Evolutionary conservation across 805 yeast genomes (phyloP).

Genomic region (Ogataea zsoltii): DNA sequence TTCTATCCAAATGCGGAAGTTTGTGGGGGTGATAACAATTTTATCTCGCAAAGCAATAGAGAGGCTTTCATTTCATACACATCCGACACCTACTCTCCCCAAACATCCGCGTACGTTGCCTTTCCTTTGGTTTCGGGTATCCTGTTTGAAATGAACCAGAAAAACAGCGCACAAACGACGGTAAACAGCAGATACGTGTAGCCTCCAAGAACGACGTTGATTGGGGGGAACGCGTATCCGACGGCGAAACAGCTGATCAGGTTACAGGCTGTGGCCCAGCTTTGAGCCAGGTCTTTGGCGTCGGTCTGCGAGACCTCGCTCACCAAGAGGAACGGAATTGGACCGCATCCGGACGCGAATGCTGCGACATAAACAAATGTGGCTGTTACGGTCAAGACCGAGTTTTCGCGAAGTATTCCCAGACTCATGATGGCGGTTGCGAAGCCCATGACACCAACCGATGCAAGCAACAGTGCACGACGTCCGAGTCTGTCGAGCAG

Average conservation of each 20-base stretch:
- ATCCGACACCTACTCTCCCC: constrained; percentile 47
- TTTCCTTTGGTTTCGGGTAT: constrained; percentile 82
- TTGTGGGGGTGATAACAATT: not conserved
- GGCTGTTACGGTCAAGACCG: constrained; percentile 57
- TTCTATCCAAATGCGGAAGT: not conserved
- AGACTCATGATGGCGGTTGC: constrained; percentile 62
- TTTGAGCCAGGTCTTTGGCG: constrained; percentile 85
- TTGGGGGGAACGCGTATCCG: constrained; percentile 78
- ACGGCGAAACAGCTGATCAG: constrained; percentile 88
- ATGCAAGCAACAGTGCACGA: constrained; percentile 64
- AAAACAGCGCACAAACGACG: constrained; percentile 50
- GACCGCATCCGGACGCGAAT: constrained; percentile 93
- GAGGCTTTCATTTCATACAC: no score
- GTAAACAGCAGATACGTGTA: constrained; percentile 76
- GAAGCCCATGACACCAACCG: constrained; percentile 68
- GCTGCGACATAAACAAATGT: constrained; percentile 75
- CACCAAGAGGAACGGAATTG: constrained; percentile 87
- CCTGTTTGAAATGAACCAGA: constrained; percentile 42
- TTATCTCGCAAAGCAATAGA: not conserved
- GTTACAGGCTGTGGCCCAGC: constrained; percentile 87
- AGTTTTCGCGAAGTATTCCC: constrained; percentile 55
- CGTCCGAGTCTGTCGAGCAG: constrained; percentile 78
- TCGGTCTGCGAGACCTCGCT: constrained; percentile 84
- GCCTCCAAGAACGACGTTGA: constrained; percentile 69
- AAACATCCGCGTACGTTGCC: constrained; percentile 61